Base-by-base conservation (phyloP, 2,329 filamentous ascomycete genomes). In the Aspergillus quadricinctus region DNA sequence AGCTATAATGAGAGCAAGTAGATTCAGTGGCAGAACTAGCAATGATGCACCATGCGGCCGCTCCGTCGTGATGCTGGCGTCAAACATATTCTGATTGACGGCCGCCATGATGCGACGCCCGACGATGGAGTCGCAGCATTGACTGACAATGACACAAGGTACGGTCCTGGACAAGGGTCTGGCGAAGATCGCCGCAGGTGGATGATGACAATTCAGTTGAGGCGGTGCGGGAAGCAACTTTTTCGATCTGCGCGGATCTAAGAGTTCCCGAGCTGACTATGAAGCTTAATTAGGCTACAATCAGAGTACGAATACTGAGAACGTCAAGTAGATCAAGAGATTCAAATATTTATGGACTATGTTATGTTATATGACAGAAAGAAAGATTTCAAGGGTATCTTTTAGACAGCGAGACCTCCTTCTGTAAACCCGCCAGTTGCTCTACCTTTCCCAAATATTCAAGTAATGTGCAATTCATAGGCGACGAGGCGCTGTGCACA, bases 1-100 rank as follows among this genome's bases (percentile, higher is more conserved):
- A 48, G 79, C 77, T 51, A 86, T 73, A 55, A 86, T 84, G 56
- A 79, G 72, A 31, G 80, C 81, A 57, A 87, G 77, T 45, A 86
- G 71, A 62, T 85, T 83, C 64, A 87, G 69, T 11, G 84, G 84
- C 8, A 86, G 74, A 23, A 66, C 63, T 66, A 75, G 66, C 57
- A 77, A 56, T 49, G 69, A 69, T 4, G 65, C 61, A 37, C 66
- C 66, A 25, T 63, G 60, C 48, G 70, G 69, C 25, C 52, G 62
- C 51, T 74, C 68, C 17, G 59, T 61, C 29, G 58, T 58, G 60
- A 75, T 64, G 60, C 62, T 71, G 56, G 69, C 70, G 49, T 69
- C 71, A 60, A 77, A 75, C 73, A 77, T 75, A 58, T 75, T 76
- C 57, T 57, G 64, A 59, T 76, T 74, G 68, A 76, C 72, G 55